Base-by-base conservation (phyloP, 2,329 filamentous ascomycete species). In the Aureobasidium pullulans region DNA sequence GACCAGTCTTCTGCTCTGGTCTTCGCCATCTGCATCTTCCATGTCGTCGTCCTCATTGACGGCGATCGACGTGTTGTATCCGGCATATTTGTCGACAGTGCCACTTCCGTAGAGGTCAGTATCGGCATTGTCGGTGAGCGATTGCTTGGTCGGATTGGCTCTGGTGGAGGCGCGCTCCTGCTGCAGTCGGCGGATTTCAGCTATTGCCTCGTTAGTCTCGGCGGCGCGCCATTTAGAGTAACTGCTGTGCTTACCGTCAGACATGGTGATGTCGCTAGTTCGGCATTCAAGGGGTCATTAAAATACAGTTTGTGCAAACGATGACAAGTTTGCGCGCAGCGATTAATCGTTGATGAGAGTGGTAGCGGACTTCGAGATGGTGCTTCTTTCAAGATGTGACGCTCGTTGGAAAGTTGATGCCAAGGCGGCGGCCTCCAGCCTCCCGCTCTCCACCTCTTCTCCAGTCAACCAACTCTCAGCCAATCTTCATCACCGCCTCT, bases 121-220 rank as follows among this genome's bases (percentile, higher is more conserved):
- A 73, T 97, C 94, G 77, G 92, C 92, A 71, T 83, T 84, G 66
- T 96, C 92, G 72, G 85, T 95, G 71, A 97, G 82, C 73, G 89
- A 96, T 75, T 88, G 89, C 83, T 96, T 96, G 74, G 87, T 92
- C 67, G 88, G 89, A 71, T 81, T 81, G 79, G 83, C 84, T 76
- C 89, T 89, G 79, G 96, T 91, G 78, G 78, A 86, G 77, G 94
- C 89, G 73, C 92, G 90, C 87, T 96, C 91, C 75, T 88, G 87
- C 81, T 96, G 91, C 72, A 93, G 87, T 80, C 86, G 88, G 36
- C 56, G 56, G 56, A 59, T 59, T 37, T 59, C 56, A 59, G 56
- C 44, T 59, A 43, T 49, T 28, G 36, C 44, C 36, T 37, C 44
- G 43, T 57, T 43, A 57, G 54, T 57, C 15, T 57, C 54, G 54